phyloP scores from a whole-genome alignment of 2,329 filamentous ascomycete species.

The Juglanconis sp. region DNA sequence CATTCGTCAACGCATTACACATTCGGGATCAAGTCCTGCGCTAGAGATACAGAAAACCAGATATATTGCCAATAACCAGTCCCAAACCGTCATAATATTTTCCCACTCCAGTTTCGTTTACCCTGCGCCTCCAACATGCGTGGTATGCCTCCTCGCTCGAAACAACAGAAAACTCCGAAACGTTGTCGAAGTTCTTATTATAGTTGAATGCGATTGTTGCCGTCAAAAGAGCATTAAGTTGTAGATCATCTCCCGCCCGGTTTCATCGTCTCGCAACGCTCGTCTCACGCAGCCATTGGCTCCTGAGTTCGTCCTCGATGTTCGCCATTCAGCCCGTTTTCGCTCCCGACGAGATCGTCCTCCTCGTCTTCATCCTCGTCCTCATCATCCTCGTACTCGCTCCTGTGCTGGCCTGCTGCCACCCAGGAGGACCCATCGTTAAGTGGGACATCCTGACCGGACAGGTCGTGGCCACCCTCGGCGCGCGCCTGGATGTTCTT shows the following conservation, averaged over 20 bases:
- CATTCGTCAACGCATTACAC: too few species aligned
- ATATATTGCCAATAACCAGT: not conserved
- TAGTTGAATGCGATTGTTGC: conserved; percentile 6
- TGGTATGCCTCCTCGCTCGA: too few species aligned
- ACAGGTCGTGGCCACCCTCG: conserved; percentile 79
- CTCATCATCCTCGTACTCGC: conserved; percentile 56
- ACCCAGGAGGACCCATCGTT: conserved; percentile 84
- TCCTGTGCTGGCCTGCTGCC: conserved; percentile 63
- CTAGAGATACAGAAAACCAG: not conserved
- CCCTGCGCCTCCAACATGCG: not conserved
- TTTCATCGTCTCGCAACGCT: not conserved
- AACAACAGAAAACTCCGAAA: too few species aligned
- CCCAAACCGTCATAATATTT: not conserved
- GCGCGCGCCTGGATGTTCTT: conserved; percentile 65
- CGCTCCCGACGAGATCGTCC: conserved; percentile 35
- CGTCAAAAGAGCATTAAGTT: conserved; percentile 17
- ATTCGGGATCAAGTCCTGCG: not conserved
- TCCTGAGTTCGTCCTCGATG: conserved; percentile 54
- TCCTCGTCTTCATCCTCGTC: conserved; percentile 64
- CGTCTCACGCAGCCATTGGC: conserved; percentile 41
- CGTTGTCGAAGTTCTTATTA: too few species aligned
- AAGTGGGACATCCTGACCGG: conserved; percentile 74
- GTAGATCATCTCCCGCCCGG: not conserved
- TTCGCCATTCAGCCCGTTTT: conserved; percentile 54
- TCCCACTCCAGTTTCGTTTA: not conserved